phyloP scores from a whole-genome alignment of 2,329 filamentous ascomycete species.

The Byssochlamys sp. region DNA sequence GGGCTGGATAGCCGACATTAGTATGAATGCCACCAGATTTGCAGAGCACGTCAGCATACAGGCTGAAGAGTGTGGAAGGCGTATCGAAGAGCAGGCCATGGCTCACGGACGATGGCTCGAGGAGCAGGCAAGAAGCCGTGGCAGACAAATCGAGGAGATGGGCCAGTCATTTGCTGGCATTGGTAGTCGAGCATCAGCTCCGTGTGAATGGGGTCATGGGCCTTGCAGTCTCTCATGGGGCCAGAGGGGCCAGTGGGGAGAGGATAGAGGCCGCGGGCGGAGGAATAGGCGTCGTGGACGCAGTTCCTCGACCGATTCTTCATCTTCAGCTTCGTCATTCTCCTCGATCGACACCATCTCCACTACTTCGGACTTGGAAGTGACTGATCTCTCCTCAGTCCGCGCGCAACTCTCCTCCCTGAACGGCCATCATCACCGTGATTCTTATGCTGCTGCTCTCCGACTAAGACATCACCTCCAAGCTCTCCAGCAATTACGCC shows the following conservation, averaged over 20 bases:
- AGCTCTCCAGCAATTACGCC: conserved; percentile 24
- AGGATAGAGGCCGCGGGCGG: background rate
- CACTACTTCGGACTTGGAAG: conserved; percentile 26
- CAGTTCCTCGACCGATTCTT: conserved; percentile 20
- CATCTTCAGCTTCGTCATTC: conserved; percentile 24
- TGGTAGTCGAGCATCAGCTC: background rate
- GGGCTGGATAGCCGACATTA: conserved; percentile 26
- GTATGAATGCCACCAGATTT: conserved; percentile 31
- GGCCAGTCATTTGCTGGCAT: conserved; percentile 7
- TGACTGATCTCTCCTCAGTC: conserved; percentile 26
- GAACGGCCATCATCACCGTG: conserved; percentile 26
- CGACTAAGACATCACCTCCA: conserved; percentile 27
- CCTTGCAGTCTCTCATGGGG: background rate
- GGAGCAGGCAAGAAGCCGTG: conserved; percentile 24
- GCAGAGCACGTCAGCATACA: conserved; percentile 28
- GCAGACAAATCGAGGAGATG: conserved; percentile 16
- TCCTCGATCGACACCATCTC: conserved; percentile 29
- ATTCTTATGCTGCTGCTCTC: conserved; percentile 26
- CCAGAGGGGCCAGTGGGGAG: background rate
- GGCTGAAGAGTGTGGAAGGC: conserved; percentile 26
- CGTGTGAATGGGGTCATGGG: background rate
- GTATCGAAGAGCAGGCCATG: conserved; percentile 31
- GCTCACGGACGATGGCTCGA: conserved; percentile 30
- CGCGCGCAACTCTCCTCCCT: conserved; percentile 26
- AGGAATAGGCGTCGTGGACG: conserved; percentile 9